phyloP scores from a whole-genome alignment of 257 asterid species.

The Nicotiana sylvestris region DNA sequence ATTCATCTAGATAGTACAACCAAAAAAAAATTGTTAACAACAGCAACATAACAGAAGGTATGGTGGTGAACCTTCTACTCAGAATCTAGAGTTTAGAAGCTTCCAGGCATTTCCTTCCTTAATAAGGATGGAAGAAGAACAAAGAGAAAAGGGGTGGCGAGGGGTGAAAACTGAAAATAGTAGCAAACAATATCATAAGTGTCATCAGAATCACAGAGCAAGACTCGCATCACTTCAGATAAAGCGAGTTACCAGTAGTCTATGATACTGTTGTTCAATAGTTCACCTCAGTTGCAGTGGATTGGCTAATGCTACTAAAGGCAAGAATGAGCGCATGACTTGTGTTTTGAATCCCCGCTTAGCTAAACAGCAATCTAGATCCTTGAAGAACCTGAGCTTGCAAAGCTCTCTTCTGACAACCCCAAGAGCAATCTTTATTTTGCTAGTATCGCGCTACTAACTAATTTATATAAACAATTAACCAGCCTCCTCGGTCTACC shows the following conservation, averaged over 20 bases:
- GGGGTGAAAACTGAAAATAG: background rate
- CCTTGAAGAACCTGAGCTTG: background rate
- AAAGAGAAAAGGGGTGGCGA: background rate
- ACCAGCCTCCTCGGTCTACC: background rate
- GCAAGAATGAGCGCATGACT: background rate
- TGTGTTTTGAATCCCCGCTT: background rate
- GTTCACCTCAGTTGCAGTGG: background rate
- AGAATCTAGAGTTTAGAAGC: background rate
- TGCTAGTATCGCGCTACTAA: background rate
- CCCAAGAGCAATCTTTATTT: background rate
- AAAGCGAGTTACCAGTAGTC: background rate
- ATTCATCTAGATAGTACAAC: background rate
- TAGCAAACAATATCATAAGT: background rate
- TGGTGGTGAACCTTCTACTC: background rate
- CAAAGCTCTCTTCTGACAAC: background rate
- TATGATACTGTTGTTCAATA: background rate
- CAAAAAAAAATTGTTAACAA: background rate
- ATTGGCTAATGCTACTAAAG: background rate
- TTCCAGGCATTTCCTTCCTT: background rate
- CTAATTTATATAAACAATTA: background rate
- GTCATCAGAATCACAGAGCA: background rate
- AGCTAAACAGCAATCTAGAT: slow-evolving; percentile 1
- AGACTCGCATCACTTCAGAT: background rate
- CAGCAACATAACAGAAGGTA: background rate
- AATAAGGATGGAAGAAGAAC: background rate